Conservation (phyloP, 371 early-diverging fungal species). For the Rhizomucor pusillus region DNA sequence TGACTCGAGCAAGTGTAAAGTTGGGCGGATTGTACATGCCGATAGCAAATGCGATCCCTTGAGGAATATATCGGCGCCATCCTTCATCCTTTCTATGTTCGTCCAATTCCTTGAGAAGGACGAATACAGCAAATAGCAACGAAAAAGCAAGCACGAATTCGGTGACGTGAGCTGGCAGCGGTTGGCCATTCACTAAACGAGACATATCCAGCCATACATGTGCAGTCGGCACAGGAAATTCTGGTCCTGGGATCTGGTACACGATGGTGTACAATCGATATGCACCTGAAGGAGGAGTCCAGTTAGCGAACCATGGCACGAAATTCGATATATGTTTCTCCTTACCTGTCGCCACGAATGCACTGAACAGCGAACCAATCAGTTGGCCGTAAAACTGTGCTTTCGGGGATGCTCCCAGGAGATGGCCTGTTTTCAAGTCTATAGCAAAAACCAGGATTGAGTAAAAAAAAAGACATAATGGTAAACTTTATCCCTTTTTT, state of each 20-base stretch:
- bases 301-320: not conserved
- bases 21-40: constrained; percentile 85
- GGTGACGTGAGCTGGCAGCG: constrained; percentile 61
- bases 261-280: constrained; percentile 70
- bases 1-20: constrained; percentile 72
- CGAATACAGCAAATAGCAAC: constrained; percentile 55
- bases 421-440: constrained; percentile 86
- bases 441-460: not conserved
- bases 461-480: too few relatives aligned
- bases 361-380: constrained; percentile 74
- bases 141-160: constrained; percentile 63
- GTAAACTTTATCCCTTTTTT: too few relatives aligned
- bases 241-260: constrained; percentile 70
- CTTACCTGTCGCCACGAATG: constrained; percentile 38
- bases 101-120: constrained; percentile 43
- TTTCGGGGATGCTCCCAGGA: constrained; percentile 78
- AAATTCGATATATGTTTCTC: constrained; percentile 18
- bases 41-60: constrained; percentile 81
- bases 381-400: constrained; percentile 86
- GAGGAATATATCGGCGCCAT: constrained; percentile 56
- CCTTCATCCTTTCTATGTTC: constrained; percentile 8
- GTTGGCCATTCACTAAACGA: constrained; percentile 74
- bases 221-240: constrained; percentile 77
- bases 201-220: constrained; percentile 84
- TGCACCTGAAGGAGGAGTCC: constrained; percentile 29